Conservation (phyloP, 768 basidiomycete genomes). For the Rhodosporidiobolus odoratus region DNA sequence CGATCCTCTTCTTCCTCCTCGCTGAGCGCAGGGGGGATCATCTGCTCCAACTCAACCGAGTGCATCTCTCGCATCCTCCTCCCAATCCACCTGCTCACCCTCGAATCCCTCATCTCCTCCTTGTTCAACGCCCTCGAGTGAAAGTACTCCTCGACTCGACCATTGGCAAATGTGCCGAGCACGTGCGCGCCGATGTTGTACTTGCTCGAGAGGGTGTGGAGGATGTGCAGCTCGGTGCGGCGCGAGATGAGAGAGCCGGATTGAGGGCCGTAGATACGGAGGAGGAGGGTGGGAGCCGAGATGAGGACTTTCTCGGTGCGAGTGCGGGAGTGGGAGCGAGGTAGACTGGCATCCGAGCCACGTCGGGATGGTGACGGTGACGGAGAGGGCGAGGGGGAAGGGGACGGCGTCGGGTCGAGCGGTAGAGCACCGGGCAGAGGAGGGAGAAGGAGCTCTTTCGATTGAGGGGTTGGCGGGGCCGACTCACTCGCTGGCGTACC, state of each 20-base stretch:
- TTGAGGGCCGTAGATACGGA: conserved; percentile 87
- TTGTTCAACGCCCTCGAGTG: conserved; percentile 74
- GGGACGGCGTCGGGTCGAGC: neutral
- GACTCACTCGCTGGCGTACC: neutral
- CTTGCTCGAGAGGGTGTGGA: conserved; percentile 79
- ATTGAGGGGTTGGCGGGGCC: neutral
- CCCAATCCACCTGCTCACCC: conserved; percentile 79
- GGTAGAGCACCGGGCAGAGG: neutral
- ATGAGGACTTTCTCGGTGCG: conserved; percentile 36
- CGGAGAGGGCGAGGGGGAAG: too few species aligned
- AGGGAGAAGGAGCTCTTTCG: too few species aligned
- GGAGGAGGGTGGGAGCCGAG: conserved; percentile 59
- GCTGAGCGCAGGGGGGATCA: conserved; percentile 48
- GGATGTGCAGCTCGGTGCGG: conserved; percentile 72
- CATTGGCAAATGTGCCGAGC: conserved; percentile 92
- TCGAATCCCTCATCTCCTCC: conserved; percentile 68
- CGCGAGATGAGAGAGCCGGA: conserved; percentile 83
- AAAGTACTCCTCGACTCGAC: conserved; percentile 92
- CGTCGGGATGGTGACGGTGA: neutral
- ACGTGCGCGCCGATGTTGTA: conserved; percentile 86
- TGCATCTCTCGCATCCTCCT: conserved; percentile 94
- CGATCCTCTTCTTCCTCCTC: conserved; percentile 3
- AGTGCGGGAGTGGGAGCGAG: conserved; percentile 14
- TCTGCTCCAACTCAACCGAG: conserved; percentile 70
- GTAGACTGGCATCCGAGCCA: neutral